Evolutionary conservation across 78 protist species (phyloP), one percentile per base, ranked within the genome.

Genomic region (Speleostelium caveatum): DNA sequence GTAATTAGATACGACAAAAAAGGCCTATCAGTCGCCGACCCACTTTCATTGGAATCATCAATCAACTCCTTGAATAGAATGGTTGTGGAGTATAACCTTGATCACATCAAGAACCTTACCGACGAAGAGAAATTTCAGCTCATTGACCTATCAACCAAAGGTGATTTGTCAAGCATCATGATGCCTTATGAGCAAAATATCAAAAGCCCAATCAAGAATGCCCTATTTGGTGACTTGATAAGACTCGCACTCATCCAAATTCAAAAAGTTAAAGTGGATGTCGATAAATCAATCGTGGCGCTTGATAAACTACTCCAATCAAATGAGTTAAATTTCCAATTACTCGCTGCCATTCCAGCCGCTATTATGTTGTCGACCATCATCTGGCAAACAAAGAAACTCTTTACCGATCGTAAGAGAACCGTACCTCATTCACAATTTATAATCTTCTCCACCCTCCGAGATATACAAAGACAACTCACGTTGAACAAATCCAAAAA

Each of bases 231-330:
- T n/a, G 86, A 86, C 32, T 41, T 86, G 72, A n/a, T 86, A n/a
- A 45, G 80, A 41, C 24, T 86, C 3, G 21, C 61, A 12, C 26
- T 86, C 2, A 86, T 86, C 14, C 93, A 86, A 60, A 69, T 86
- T 17, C 93, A 86, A 75, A 86, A 86, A 2, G 87, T 61, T 22
- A 75, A 76, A 41, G 93, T 86, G 14, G 93, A 86, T 58, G 83
- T 86, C 6, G 93, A 86, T 5, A 75, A 67, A 59, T 79, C 93
- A 17, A 72, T 86, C 83, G 45, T 58, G 3, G 87, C 86, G 12
- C 63, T 86, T 36, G 93, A 86, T 30, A 86, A 86, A 17, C n/a
- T 86, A 21, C 83, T 86, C 2, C 86, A 76, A 86, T 8, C 83
- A 3, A 86, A 86, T 41, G 93, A 86, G 61, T 17, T 86, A 19